Evolutionary conservation across 2,329 filamentous ascomycete species (phyloP), one percentile per base, ranked within the genome.

Genomic region (Thermothelomyces thermophilus): DNA sequence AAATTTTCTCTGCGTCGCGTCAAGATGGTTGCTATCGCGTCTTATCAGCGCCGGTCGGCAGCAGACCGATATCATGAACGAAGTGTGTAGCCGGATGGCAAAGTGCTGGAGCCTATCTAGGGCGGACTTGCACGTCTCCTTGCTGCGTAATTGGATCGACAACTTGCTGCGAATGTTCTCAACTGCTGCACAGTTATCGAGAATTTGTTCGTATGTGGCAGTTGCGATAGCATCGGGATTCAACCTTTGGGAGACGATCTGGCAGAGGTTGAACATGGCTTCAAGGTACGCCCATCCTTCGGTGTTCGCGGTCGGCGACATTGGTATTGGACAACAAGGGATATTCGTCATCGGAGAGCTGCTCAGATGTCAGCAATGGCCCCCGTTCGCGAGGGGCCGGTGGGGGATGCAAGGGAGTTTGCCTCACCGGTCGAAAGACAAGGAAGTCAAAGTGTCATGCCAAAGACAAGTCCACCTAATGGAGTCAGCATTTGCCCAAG

Each of bases 371-470:
- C 30, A 41, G 35, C 1, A 20, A 31, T n/a, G 3, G n/a, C 9
- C 3, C 20, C 26, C 7, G 49, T 17, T 7, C 7, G 26, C n/a
- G n/a, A 31, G 2, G 17, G 24, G 5, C 13, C n/a, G n/a, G n/a
- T n/a, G 8, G 7, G 13, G 11, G 30, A 28, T 26, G 26, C 8
- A 2, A 16, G 6, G 14, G 5, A 50, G 17, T 11, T 10, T 11
- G 14, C 66, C 57, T 66, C 24, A 79, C 75, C 81, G 71, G 58
- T 84, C 81, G 61, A 84, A 84, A 0, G 81, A 84, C 2, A 84
- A 65, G 0, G 81, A 84, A 0, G 80, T 82, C 17, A 84, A 66
- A 5, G 79, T 83, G 50, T 84, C 81, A 56, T 84, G 81, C 81
- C 81, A 84, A 9, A 82, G 73, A 56, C 79, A 81, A 4, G 78